A percentile compares a stretch with the other conserved stretches of the same genome.
phyloP scores from a whole-genome alignment of 352 stramenopile species.

The Pythium chondricola region DNA sequence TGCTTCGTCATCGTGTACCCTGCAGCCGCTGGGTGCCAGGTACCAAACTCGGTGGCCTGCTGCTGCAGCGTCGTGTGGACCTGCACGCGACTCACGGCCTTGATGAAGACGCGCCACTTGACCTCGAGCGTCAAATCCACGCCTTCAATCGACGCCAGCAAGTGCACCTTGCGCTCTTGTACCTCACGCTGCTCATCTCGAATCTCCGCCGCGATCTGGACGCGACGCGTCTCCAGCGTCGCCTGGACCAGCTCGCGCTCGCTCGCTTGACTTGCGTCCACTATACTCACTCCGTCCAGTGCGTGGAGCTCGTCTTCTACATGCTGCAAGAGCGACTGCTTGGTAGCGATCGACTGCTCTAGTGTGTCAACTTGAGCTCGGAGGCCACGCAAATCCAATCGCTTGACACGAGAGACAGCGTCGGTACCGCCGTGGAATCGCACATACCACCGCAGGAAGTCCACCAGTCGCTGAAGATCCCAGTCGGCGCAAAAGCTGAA shows the following conservation, averaged over 20 bases:
- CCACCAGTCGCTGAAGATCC: slow-evolving; percentile 38
- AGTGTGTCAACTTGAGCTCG: slow-evolving; percentile 29
- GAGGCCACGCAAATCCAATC: slow-evolving; percentile 19
- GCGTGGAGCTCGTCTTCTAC: slow-evolving; percentile 32
- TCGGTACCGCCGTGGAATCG: slow-evolving; percentile 20
- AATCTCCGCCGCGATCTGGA: slow-evolving; percentile 22
- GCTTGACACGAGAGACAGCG: background rate
- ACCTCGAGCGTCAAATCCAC: slow-evolving; percentile 41
- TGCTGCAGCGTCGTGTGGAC: slow-evolving; percentile 27
- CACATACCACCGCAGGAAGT: slow-evolving; percentile 59
- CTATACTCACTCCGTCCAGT: background rate
- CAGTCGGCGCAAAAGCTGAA: slow-evolving; percentile 60
- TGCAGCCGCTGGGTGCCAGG: slow-evolving; percentile 39
- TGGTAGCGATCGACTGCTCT: slow-evolving; percentile 21
- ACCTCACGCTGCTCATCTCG: slow-evolving; percentile 25
- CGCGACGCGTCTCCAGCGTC: slow-evolving; percentile 10
- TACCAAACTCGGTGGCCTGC: slow-evolving; percentile 10
- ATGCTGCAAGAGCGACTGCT: slow-evolving; percentile 34
- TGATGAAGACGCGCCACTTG: slow-evolving; percentile 51
- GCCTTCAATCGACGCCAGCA: slow-evolving; percentile 51
- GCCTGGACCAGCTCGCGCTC: slow-evolving; percentile 7
- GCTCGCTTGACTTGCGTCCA: background rate
- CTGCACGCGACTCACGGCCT: slow-evolving; percentile 41
- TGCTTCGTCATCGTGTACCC: slow-evolving; percentile 53
- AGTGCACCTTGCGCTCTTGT: slow-evolving; percentile 35